phyloP scores from a whole-genome alignment of 805 yeast species.

The Yamadazyma olivae region DNA sequence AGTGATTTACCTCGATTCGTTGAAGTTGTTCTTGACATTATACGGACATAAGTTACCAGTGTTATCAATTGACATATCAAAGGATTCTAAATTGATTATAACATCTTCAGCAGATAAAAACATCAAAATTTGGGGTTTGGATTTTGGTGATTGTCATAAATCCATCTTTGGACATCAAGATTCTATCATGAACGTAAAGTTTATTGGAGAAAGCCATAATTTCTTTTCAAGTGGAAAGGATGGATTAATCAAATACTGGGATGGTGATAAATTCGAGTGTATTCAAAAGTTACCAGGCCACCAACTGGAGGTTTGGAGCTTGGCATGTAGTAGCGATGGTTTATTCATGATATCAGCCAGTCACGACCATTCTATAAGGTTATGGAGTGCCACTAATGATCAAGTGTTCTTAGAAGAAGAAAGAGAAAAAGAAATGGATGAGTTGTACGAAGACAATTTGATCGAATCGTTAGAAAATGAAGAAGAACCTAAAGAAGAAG shows the following conservation, averaged over 20 bases:
- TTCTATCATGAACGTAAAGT: slow-evolving; percentile 83
- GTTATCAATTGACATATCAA: slow-evolving; percentile 84
- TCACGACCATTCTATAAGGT: slow-evolving; percentile 88
- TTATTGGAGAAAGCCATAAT: slow-evolving; percentile 81
- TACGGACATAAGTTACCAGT: slow-evolving; percentile 98
- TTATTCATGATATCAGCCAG: slow-evolving; percentile 74
- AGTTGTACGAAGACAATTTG: slow-evolving; percentile 78
- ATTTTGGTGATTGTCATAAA: slow-evolving; percentile 98
- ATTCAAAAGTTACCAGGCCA: slow-evolving; percentile 82
- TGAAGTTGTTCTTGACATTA: slow-evolving; percentile 82
- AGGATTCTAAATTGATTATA: slow-evolving; percentile 80
- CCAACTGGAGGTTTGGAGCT: slow-evolving; percentile 91
- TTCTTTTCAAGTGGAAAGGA: slow-evolving; percentile 91
- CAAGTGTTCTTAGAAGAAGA: slow-evolving; percentile 97
- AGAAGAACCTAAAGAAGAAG: slow-evolving; percentile 34
- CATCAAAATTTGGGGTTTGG: slow-evolving; percentile 97
- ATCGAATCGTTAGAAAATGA: slow-evolving; percentile 64
- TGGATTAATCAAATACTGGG: slow-evolving; percentile 92
- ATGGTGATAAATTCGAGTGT: slow-evolving; percentile 94
- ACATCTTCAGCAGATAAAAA: slow-evolving; percentile 97
- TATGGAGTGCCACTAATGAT: slow-evolving; percentile 94
- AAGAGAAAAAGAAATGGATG: slow-evolving; percentile 93
- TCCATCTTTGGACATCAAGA: slow-evolving; percentile 97
- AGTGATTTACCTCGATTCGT: slow-evolving; percentile 81
- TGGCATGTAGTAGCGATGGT: slow-evolving; percentile 75